Percentiles rank a stretch among this genome's conserved stretches.
phyloP scores from a whole-genome alignment of 192 early-diverging fungal species.

The Entomortierella beljakovae region DNA sequence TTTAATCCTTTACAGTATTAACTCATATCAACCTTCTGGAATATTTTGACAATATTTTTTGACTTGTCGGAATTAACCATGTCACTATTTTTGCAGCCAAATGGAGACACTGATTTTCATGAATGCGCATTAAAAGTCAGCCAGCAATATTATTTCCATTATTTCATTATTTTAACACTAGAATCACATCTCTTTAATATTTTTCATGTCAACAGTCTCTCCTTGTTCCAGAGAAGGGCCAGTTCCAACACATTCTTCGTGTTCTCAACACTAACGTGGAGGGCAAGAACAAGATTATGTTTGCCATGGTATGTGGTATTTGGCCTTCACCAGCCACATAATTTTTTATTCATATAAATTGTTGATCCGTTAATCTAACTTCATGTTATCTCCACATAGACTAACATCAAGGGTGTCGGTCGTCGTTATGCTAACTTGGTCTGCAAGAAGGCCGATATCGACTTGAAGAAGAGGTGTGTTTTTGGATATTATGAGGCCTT shows the following conservation, averaged over 20 bases:
- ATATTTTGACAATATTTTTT: background rate
- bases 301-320: conserved; percentile 83
- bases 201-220: conserved; percentile 71
- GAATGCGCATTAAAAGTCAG: background rate
- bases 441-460: conserved; percentile 99
- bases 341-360: no score
- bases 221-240: conserved; percentile 89
- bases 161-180: conserved; percentile 24
- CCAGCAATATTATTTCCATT: background rate
- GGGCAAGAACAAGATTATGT: conserved; percentile 94
- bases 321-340: no score
- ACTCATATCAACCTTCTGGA: background rate
- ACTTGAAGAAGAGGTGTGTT: conserved; percentile 90
- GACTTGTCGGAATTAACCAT: no score
- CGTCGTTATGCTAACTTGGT: conserved; percentile 98
- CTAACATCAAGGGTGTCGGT: conserved; percentile 98
- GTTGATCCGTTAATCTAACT: no score
- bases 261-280: conserved; percentile 99
- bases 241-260: conserved; percentile 99
- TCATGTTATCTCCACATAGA: conserved; percentile 47
- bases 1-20: no score
- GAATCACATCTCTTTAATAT: conserved; percentile 4
- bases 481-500: background rate
- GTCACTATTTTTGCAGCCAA: no score
- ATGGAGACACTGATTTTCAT: background rate